A percentile compares a stretch with the other conserved stretches of the same genome.
Evolutionary conservation across 108 stramenopile genomes (phyloP).

Genomic region (Nannochloropsis granulata): DNA sequence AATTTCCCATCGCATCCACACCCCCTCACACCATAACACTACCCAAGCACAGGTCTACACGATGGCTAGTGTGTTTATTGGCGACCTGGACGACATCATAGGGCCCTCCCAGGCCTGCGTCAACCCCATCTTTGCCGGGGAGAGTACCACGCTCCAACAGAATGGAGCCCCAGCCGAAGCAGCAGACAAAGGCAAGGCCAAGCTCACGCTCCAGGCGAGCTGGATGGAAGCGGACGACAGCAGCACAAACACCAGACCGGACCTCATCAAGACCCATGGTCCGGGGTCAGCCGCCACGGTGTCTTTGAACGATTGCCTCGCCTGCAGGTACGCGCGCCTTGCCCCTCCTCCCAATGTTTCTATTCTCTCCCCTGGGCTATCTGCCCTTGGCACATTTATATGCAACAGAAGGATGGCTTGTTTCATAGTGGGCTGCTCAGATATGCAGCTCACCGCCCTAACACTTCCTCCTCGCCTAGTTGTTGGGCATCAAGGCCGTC

Average conservation of each 20-base stretch:
- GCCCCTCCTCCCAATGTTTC: not conserved
- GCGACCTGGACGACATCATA: slow-evolving; percentile 46
- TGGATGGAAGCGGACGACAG: slow-evolving; percentile 26
- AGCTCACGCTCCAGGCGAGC: not conserved
- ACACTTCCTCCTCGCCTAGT: no score
- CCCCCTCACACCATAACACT: no score
- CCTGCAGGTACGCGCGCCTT: slow-evolving; percentile 46
- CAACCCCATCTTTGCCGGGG: slow-evolving; percentile 36
- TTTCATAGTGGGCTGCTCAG: no score
- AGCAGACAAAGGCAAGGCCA: slow-evolving; percentile 7
- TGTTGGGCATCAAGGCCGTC: no score
- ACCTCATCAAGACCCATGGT: slow-evolving; percentile 31
- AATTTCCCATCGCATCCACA: no score
- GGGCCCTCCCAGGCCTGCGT: slow-evolving; percentile 45
- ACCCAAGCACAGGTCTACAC: no score
- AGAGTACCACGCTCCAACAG: not conserved
- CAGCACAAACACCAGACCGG: slow-evolving; percentile 18
- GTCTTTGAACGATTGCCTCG: slow-evolving; percentile 89
- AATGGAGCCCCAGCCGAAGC: not conserved
- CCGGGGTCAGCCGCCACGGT: slow-evolving; percentile 39
- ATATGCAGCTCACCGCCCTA: no score
- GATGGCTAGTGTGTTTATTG: slow-evolving; percentile 38
- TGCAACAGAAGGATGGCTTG: no score
- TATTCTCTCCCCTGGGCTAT: not conserved
- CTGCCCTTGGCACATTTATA: no score